Evolutionary conservation across 75 land plant species (phyloP).

Genomic region (Gnetum montanum): DNA sequence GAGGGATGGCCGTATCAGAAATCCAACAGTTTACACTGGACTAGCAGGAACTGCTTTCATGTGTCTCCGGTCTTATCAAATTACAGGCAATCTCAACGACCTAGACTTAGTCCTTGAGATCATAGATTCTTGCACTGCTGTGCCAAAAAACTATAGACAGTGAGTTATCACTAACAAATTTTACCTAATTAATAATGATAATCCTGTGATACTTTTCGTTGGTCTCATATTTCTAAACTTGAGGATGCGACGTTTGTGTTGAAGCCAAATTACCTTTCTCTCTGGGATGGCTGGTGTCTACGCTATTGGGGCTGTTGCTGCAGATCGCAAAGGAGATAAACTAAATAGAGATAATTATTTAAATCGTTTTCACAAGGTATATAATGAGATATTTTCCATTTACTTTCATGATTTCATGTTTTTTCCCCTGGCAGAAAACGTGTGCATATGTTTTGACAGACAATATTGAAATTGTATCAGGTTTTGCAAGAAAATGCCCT

Average conservation of each 20-base stretch:
- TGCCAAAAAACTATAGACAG: slow-evolving; percentile 25
- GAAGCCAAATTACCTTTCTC: slow-evolving; percentile 54
- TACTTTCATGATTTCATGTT: neutral
- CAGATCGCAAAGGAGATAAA: slow-evolving; percentile 36
- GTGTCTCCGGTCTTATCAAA: slow-evolving; percentile 44
- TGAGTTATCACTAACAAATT: slow-evolving; percentile 11
- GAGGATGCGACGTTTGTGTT: neutral
- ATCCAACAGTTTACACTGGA: slow-evolving; percentile 52
- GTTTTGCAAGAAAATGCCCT: slow-evolving; percentile 58
- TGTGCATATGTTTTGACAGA: neutral
- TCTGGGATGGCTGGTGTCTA: slow-evolving; percentile 70
- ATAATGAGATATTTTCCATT: neutral
- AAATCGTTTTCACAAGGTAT: slow-evolving; percentile 50
- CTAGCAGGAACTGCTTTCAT: slow-evolving; percentile 70
- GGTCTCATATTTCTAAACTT: neutral
- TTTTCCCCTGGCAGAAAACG: neutral
- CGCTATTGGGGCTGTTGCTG: slow-evolving; percentile 64
- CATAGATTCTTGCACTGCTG: slow-evolving; percentile 47
- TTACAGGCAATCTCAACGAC: slow-evolving; percentile 41
- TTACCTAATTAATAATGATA: neutral
- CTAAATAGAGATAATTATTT: slow-evolving; percentile 25
- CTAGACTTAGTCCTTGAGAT: slow-evolving; percentile 38
- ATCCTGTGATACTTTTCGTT: neutral
- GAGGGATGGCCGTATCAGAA: slow-evolving; percentile 11
- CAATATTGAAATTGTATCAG: slow-evolving; percentile 14